Percentiles rank a stretch among this genome's conserved stretches.
phyloP scores from a whole-genome alignment of 225 moss, liverwort and hornwort species.

The Straminergon stramineum region DNA sequence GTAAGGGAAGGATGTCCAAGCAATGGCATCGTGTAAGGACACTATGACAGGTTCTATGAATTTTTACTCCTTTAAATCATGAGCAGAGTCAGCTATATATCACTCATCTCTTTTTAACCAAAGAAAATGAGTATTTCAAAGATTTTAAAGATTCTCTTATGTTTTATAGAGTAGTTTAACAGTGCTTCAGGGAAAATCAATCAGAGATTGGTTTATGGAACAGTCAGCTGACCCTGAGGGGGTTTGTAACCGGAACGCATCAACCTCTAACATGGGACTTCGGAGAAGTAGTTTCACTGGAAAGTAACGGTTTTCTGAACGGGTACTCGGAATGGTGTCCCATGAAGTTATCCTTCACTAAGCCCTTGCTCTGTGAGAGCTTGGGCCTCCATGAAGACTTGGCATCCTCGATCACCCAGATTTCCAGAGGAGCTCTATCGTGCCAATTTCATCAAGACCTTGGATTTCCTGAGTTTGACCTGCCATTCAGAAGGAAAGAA shows the following conservation, averaged over 20 bases:
- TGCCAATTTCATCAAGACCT: not conserved
- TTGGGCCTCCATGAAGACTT: not conserved
- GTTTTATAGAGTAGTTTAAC: not conserved
- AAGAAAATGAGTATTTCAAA: not conserved
- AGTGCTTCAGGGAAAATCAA: not conserved
- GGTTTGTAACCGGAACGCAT: not conserved
- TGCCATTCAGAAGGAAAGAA: not conserved
- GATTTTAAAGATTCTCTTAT: not conserved
- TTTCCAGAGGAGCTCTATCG: not conserved
- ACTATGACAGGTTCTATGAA: not conserved
- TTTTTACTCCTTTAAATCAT: not conserved
- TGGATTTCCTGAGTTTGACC: not conserved
- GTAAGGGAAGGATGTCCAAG: not conserved
- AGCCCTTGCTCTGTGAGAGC: not conserved
- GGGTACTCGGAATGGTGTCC: constrained; percentile 19
- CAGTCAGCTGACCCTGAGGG: not conserved
- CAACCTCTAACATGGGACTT: not conserved
- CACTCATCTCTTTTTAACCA: not conserved
- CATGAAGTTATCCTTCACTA: constrained; percentile 11
- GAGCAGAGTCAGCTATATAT: not conserved
- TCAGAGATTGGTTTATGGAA: not conserved
- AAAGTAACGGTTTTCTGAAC: constrained; percentile 27
- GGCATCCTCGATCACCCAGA: not conserved
- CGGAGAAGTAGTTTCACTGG: constrained; percentile 12
- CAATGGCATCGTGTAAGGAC: not conserved